A percentile compares a stretch with the other conserved stretches of the same genome.
phyloP scores from a whole-genome alignment of 768 basidiomycete species.

The Wakefieldia striispora region DNA sequence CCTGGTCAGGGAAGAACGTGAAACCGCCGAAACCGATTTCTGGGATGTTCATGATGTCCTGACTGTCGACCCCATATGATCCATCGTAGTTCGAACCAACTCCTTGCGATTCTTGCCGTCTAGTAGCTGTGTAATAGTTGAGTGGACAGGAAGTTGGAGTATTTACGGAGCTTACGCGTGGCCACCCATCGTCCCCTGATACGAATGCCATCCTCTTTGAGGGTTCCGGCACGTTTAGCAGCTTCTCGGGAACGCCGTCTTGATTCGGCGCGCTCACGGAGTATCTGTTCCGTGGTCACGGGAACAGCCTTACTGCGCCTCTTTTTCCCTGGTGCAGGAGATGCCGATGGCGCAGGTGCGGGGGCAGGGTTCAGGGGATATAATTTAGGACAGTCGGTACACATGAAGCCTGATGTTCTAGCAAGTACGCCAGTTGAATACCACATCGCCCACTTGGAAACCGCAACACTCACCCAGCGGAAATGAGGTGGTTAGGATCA shows the following conservation, averaged over 20 bases:
- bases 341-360: slow-evolving; percentile 37
- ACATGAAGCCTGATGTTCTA: slow-evolving; percentile 56
- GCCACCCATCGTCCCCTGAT: slow-evolving; percentile 63
- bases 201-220: slow-evolving; percentile 39
- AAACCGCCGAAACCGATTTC: slow-evolving; percentile 57
- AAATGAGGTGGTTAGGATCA: slow-evolving; percentile 64
- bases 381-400: slow-evolving; percentile 53
- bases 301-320: slow-evolving; percentile 39
- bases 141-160: neutral
- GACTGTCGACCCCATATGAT: slow-evolving; percentile 62
- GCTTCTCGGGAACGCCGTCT: slow-evolving; percentile 44
- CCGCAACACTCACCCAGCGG: slow-evolving; percentile 49
- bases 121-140: slow-evolving; percentile 37
- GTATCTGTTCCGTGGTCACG: slow-evolving; percentile 45
- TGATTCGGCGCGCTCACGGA: slow-evolving; percentile 47
- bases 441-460: neutral
- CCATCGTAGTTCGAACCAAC: slow-evolving; percentile 59
- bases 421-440: neutral
- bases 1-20: slow-evolving; percentile 70
- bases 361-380: slow-evolving; percentile 39
- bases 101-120: slow-evolving; percentile 42
- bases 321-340: slow-evolving; percentile 38
- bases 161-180: slow-evolving; percentile 38
- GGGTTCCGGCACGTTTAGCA: slow-evolving; percentile 33
- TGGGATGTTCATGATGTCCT: slow-evolving; percentile 59